phyloP scores from a whole-genome alignment of 768 basidiomycete genomes.

The Thelephora aurantiotincta region DNA sequence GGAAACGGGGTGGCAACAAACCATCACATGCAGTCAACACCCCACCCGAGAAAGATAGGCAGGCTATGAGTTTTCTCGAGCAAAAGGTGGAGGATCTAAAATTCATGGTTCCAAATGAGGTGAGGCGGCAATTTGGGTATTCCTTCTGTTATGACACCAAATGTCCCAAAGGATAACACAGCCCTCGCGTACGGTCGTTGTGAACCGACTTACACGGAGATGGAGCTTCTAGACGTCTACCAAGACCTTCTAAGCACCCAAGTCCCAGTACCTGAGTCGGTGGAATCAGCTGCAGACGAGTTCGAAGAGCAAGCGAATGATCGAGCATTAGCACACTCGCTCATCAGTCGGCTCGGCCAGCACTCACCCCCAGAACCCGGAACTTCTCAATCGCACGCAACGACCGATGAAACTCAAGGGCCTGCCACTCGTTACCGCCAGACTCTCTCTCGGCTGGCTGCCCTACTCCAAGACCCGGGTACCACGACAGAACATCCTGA shows the following conservation, averaged over 20 bases:
- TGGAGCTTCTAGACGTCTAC: slow-evolving; percentile 25
- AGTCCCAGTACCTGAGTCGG: slow-evolving; percentile 2
- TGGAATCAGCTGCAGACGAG: slow-evolving; percentile 1
- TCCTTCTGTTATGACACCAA: too few relatives aligned
- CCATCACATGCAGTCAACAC: too few relatives aligned
- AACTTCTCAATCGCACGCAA: slow-evolving; percentile 1
- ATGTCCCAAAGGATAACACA: background rate
- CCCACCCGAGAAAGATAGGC: too few relatives aligned
- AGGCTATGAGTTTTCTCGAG: too few relatives aligned
- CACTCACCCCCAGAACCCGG: slow-evolving; percentile 2
- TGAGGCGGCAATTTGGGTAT: too few relatives aligned
- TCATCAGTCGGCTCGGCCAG: slow-evolving; percentile 12
- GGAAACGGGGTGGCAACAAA: too few relatives aligned
- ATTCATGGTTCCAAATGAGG: too few relatives aligned
- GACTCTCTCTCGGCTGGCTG: background rate
- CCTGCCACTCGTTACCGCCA: background rate
- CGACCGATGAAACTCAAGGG: background rate
- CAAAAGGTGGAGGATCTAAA: too few relatives aligned
- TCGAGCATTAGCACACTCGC: slow-evolving; percentile 20
- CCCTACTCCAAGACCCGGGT: background rate
- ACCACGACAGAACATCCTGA: background rate
- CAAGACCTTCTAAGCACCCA: slow-evolving; percentile 22
- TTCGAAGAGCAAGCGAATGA: slow-evolving; percentile 14
- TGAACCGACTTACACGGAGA: slow-evolving; percentile 18
- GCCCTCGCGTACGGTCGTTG: background rate